Evolutionary conservation across 2,329 filamentous ascomycete genomes (phyloP).

Genomic region (Ophidiomyces ophidiicola): DNA sequence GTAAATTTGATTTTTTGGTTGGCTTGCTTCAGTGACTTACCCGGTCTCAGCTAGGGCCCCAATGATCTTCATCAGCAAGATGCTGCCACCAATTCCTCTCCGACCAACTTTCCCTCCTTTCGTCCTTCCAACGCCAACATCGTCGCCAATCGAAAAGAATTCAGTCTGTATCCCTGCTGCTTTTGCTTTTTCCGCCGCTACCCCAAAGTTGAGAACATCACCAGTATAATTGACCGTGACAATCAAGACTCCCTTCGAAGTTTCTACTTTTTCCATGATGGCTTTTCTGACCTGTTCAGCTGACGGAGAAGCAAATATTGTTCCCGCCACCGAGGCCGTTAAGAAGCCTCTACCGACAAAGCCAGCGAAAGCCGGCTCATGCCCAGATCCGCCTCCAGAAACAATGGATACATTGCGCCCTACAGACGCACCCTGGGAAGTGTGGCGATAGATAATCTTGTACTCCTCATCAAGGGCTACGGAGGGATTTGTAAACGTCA

Average conservation of each 20-base stretch:
- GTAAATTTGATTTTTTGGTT: not conserved
- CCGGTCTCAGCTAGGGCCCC: conserved; percentile 70
- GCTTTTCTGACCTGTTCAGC: conserved; percentile 71
- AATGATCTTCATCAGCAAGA: conserved; percentile 80
- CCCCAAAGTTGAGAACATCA: conserved; percentile 81
- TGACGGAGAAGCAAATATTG: conserved; percentile 71
- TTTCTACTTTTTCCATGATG: conserved; percentile 60
- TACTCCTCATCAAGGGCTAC: conserved; percentile 64
- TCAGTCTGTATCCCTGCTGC: conserved; percentile 65
- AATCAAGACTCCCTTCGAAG: conserved; percentile 65
- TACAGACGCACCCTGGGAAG: conserved; percentile 34
- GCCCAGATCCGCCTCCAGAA: conserved; percentile 78
- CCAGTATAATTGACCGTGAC: conserved; percentile 93
- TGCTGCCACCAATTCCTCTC: conserved; percentile 80
- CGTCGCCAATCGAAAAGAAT: conserved; percentile 86
- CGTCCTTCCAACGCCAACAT: conserved; percentile 72
- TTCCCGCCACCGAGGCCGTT: conserved; percentile 70
- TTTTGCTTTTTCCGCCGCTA: conserved; percentile 84
- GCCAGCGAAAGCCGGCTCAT: conserved; percentile 76
- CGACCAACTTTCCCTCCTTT: conserved; percentile 85
- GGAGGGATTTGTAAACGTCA: conserved; percentile 74
- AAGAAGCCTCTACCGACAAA: conserved; percentile 76
- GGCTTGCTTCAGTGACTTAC: conserved; percentile 25
- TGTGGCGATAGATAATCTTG: conserved; percentile 72
- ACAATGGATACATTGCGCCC: conserved; percentile 62